Conservation (phyloP, 2,329 filamentous ascomycete species). For the Leptographium flavum region DNA sequence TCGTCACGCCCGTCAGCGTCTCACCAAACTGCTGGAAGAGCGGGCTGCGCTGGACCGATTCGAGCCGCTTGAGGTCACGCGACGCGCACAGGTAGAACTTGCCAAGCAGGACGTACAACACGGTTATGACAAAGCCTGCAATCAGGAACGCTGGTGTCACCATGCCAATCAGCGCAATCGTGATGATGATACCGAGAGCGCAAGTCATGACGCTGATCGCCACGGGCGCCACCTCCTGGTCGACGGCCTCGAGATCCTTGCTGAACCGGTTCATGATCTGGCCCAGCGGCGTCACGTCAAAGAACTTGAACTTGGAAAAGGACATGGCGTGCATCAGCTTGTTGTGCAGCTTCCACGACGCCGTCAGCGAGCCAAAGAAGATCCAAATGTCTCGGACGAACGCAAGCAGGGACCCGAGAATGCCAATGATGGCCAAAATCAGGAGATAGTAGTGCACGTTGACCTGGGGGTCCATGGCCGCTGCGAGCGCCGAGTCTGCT, state of each 20-base stretch:
- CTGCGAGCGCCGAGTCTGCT: constrained; percentile 14
- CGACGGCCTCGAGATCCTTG: constrained; percentile 87
- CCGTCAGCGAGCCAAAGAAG: constrained; percentile 81
- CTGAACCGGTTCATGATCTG: constrained; percentile 98
- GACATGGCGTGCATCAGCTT: constrained; percentile 65
- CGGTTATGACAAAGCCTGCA: constrained; percentile 70
- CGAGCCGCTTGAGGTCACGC: constrained; percentile 87
- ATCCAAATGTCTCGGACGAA: constrained; percentile 74
- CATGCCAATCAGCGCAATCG: constrained; percentile 69
- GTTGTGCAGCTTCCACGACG: constrained; percentile 73
- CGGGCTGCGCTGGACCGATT: constrained; percentile 86
- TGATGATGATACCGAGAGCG: constrained; percentile 58
- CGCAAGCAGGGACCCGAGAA: constrained; percentile 66
- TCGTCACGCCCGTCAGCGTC: constrained; percentile 86
- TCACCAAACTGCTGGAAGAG: constrained; percentile 97
- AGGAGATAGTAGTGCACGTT: constrained; percentile 72
- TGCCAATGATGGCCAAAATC: constrained; percentile 68
- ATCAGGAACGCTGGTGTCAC: constrained; percentile 89
- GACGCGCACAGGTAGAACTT: constrained; percentile 83
- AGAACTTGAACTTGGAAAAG: constrained; percentile 91
- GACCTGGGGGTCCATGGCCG: constrained; percentile 35
- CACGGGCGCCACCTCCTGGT: constrained; percentile 88
- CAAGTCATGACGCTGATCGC: constrained; percentile 65
- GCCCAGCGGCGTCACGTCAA: constrained; percentile 87
- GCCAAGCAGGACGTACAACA: constrained; percentile 70